Percentiles rank a stretch among this genome's conserved stretches.
Conservation (phyloP, 192 early-diverging fungal species). For the Rhizophagus prolifer region DNA sequence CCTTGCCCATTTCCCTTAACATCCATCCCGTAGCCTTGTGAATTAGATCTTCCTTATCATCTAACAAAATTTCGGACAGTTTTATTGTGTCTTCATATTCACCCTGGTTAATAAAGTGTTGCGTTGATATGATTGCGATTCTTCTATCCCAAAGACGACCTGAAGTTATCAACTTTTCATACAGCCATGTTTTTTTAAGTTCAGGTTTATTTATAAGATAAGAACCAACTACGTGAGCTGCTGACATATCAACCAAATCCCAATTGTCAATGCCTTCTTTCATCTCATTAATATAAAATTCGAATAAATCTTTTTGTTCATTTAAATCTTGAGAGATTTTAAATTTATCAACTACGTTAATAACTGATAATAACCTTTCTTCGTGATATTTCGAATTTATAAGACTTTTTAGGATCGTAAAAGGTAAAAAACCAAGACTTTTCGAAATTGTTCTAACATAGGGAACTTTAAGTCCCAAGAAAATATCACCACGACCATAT, state of each 20-base stretch:
- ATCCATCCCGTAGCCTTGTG: slow-evolving; percentile 29
- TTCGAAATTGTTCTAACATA: slow-evolving; percentile 16
- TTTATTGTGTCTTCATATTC: slow-evolving; percentile 25
- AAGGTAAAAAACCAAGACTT: neutral
- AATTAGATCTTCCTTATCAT: slow-evolving; percentile 16
- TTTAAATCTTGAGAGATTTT: neutral
- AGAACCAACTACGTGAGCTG: slow-evolving; percentile 10
- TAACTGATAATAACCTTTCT: slow-evolving; percentile 13
- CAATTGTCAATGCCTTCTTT: slow-evolving; percentile 21
- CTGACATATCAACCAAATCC: slow-evolving; percentile 27
- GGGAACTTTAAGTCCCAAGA: slow-evolving; percentile 16
- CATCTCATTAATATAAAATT: slow-evolving; percentile 19
- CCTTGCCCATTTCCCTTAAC: slow-evolving; percentile 23
- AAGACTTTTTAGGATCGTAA: neutral
- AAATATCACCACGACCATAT: slow-evolving; percentile 9
- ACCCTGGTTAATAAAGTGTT: neutral
- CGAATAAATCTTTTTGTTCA: neutral
- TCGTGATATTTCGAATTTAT: slow-evolving; percentile 16
- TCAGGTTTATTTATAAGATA: slow-evolving; percentile 19
- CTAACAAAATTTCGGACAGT: slow-evolving; percentile 13
- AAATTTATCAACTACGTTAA: slow-evolving; percentile 15
- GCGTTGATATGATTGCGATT: slow-evolving; percentile 19
- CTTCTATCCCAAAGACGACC: slow-evolving; percentile 23
- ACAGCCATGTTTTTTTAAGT: slow-evolving; percentile 22
- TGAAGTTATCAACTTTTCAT: slow-evolving; percentile 1